Base-by-base conservation (phyloP, 495 filamentous ascomycete genomes). In the Aspergillus affinis region DNA sequence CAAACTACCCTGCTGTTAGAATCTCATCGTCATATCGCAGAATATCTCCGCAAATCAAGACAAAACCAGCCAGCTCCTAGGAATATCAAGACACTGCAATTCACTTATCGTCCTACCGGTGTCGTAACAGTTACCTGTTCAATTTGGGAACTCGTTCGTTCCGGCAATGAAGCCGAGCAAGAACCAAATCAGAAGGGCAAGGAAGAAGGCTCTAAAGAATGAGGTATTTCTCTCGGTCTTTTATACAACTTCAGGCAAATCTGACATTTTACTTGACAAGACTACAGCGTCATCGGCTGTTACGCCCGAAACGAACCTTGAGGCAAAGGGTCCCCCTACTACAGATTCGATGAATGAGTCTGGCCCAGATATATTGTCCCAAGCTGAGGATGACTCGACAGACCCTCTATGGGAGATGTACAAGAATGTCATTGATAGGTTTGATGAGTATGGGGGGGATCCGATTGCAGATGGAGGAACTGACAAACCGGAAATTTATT, bases 401-500 rank as follows among this genome's bases (percentile, higher is more conserved):
- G 85, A 98, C 70, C 90, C 93, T 4, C 78, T 92, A 21, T 96
- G 84, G 73, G 84, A 86, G 27, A 86, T 90, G 75, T 98, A 90
- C 80, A 92, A 89, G 77, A 82, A 83, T 57, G 82, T 97, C 29
- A 84, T 92, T 58, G 83, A 81, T 61, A 90, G 84, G 69, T 98
- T 97, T 55, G 72, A 84, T 50, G 80, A 84, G 19, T 73, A 73
- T 23, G 80, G 80, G 44, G 79, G 81, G 19, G 82, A 87, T n/a
- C 79, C 85, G 60, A 75, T 79, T 55, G 77, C 81, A 53, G 75
- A 76, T 18, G 88, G 88, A 65, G 89, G 88, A 29, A 80, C 82
- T 17, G 90, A 93, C 59, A 95, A 96, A 73, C 92, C 91, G 26
- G 87, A 96, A 72, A 82, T 97, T 4, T 94, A 86, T 68, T 94